Evolutionary conservation across 768 basidiomycete genomes (phyloP).

Genomic region (Lactarius hengduanensis): DNA sequence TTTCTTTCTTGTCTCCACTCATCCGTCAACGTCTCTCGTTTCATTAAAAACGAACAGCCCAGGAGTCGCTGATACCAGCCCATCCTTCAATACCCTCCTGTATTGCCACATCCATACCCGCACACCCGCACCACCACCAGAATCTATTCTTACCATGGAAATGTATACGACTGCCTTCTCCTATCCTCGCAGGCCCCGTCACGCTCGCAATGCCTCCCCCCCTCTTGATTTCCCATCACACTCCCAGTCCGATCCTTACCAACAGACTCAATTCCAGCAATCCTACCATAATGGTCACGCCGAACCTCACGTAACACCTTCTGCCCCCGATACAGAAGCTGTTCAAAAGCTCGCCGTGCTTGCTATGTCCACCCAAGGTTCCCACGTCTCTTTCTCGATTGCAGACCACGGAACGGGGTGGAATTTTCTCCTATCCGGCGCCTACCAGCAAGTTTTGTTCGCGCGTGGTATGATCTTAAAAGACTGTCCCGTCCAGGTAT

Average conservation of each 20-base stretch:
- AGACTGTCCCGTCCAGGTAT: conserved; percentile 82
- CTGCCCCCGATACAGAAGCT: conserved; percentile 62
- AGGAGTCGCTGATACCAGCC: conserved; percentile 28
- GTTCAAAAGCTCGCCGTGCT: conserved; percentile 77
- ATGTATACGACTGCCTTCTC: conserved; percentile 94
- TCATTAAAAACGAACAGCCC: conserved; percentile 24
- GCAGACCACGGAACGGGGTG: conserved; percentile 71
- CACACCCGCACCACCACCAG: conserved; percentile 29
- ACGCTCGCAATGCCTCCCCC: conserved; percentile 59
- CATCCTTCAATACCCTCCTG: conserved; percentile 28
- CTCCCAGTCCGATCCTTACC: conserved; percentile 43
- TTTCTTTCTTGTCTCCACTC: conserved; percentile 21
- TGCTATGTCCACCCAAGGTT: conserved; percentile 77
- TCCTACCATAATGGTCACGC: conserved; percentile 34
- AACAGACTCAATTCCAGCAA: conserved; percentile 40
- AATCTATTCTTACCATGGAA: conserved; percentile 61
- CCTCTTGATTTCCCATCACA: conserved; percentile 59
- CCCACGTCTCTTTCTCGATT: conserved; percentile 76
- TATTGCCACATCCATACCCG: conserved; percentile 31
- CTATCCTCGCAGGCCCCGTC: conserved; percentile 79
- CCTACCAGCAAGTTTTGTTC: conserved; percentile 90
- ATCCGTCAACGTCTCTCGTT: conserved; percentile 23
- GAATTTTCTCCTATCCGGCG: conserved; percentile 90
- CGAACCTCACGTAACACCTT: conserved; percentile 35
- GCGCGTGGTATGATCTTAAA: conserved; percentile 87